These are phyloP conservation scores for Wallemia mellicola DNA, from an alignment of 1,284 basidiomycete species.

Conservation along the genomic window DNA sequence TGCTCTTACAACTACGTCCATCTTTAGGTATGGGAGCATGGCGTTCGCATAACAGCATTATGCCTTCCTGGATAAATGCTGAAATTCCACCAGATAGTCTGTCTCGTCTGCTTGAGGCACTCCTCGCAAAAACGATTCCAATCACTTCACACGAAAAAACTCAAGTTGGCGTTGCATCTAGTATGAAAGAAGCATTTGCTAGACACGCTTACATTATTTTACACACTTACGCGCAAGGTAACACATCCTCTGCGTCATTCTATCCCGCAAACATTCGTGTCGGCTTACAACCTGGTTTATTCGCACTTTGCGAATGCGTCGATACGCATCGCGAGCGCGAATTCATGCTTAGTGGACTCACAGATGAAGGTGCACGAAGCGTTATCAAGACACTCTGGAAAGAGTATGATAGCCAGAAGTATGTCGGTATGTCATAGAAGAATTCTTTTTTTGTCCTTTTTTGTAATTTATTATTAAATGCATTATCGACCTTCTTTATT, in stretches of 20 bases:
- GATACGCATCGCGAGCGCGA: neutral
- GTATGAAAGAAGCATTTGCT: neutral
- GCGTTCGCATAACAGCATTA: neutral
- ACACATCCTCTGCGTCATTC: neutral
- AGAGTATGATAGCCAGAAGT: neutral
- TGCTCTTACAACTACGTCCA: neutral
- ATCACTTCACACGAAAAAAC: neutral
- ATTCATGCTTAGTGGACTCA: neutral
- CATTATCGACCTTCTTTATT: no score
- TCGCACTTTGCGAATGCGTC: neutral
- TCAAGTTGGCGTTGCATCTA: neutral
- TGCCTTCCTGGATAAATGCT: neutral
- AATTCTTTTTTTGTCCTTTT: neutral
- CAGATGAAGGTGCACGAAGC: neutral
- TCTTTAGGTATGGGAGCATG: neutral
- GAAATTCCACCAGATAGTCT: neutral
- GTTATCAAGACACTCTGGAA: neutral
- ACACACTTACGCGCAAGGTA: neutral
- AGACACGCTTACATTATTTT: neutral
- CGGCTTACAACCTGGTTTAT: neutral
- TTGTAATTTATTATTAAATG: neutral
- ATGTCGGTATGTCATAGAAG: neutral
- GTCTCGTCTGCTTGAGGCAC: neutral
- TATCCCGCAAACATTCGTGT: neutral
- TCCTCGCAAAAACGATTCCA: neutral